Evolutionary conservation across 176 grass and related monocot genomes (phyloP).

Genomic region (Secale cereale): DNA sequence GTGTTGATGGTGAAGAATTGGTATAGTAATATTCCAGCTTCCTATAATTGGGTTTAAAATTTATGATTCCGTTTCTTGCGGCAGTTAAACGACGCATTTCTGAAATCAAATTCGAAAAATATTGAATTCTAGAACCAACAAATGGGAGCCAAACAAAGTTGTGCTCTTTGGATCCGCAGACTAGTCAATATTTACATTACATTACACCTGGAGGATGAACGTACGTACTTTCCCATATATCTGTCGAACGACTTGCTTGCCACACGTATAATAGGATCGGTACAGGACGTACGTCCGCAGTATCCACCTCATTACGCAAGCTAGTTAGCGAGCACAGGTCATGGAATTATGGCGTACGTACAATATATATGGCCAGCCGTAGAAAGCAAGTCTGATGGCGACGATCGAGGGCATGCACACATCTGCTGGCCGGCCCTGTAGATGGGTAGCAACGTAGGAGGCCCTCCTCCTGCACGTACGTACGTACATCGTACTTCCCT

Average conservation of each 20-base stretch:
- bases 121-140: too few relatives aligned
- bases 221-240: neutral
- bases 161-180: neutral
- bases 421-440: neutral
- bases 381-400: neutral
- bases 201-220: neutral
- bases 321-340: neutral
- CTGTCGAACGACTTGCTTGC: neutral
- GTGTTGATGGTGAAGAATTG: neutral
- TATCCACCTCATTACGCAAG: neutral
- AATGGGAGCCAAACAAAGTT: too few relatives aligned
- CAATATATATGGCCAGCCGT: neutral
- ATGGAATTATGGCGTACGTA: neutral
- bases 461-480: neutral
- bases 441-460: neutral
- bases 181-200: neutral
- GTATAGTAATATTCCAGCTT: neutral
- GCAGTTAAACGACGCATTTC: neutral
- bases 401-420: neutral
- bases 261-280: neutral
- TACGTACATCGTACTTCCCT: constrained; percentile 13
- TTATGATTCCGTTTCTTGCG: neutral
- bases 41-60: neutral
- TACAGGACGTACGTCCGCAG: neutral
- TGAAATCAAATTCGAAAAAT: neutral